Evolutionary conservation across 805 yeast genomes (phyloP), one percentile per base, ranked within the genome.

Genomic region (Candida sakaeoensis): DNA sequence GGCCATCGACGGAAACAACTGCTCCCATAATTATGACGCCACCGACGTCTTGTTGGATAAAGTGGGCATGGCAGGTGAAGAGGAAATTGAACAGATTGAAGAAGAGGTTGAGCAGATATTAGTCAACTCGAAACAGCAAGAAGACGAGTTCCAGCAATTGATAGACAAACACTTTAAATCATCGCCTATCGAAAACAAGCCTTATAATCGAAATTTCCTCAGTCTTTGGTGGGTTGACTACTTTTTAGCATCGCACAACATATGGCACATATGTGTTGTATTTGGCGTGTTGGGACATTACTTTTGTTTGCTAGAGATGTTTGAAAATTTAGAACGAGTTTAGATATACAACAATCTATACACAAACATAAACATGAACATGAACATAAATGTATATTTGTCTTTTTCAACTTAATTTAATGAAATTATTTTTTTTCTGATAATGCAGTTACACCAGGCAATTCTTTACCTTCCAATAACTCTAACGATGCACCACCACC

Each of bases 401-500:
- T n/a, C n/a, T n/a, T n/a, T n/a, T n/a, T n/a, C n/a, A n/a, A n/a
- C n/a, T n/a, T n/a, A n/a, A n/a, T n/a, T n/a, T n/a, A n/a, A n/a
- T n/a, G n/a, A n/a, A 12, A 14, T 17, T 37, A 42, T 25, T 39
- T 36, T n/a, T 87, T 89, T 71, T 78, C 81, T 52, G 95, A 81
- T 58, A 90, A 82, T 72, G 90, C 95, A 61, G 76, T 81, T 56
- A 93, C 98, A 81, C 99, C 99, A 59, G 99, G 99, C 60, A 93
- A 80, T 57, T 77, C 93, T 82, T 93, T 93, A 75, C 99, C 99
- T 78, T 93, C 99, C 65, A 93, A 82, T 65, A 93, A 83, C 75
- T 93, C 99, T 66, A 93, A 80, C 49, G 98, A 91, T 54, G 99
- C 99, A 79, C 99, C 99, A 75, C 99, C 99, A 75, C 99, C 99